Evolutionary conservation across 306 rosid species (phyloP), one percentile per base, ranked within the genome.

Genomic region (Gastrolobium bilobum): DNA sequence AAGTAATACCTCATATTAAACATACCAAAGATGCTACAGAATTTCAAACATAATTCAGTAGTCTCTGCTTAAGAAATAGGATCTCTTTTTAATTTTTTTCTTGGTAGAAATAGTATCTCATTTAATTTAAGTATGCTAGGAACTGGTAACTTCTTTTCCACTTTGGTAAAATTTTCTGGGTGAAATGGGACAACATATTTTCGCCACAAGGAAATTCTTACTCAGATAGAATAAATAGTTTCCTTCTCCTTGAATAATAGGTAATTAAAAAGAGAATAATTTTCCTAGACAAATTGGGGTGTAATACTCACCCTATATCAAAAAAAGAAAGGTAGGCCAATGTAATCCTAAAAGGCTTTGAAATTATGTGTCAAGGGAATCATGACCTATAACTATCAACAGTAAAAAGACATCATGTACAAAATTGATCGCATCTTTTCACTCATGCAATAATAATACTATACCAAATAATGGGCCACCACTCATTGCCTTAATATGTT

Each of bases 311-410:
- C 65, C 54, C 51, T 33, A 54, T 13, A 64, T 64, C 57, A 30
- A 42, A 76, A 63, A 76, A 30, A 63, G 48, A 59, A 70, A 42
- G 26, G 82, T 54, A 61, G 66, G 77, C 63, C 74, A 56, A 33
- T 2, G 30, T 38, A 62, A 48, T 62, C 80, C 58, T 72, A 13
- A 42, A 42, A 58, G 68, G 52, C 38, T 78, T 76, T 26, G 43
- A 40, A 26, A 62, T 38, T 15, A 11, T 37, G n/a, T 4, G 9
- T 70, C 43, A 54, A 64, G 42, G 42, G 65, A 76, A 72, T 37
- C 56, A 64, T 77, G 63, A 78, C 71, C 71, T 48, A 64, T 46
- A 79, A 79, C 70, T 31, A 40, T 53, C 30, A 73, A 79, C 46
- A 66, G 58, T 46, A 15, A 15, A 75, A 57, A 59, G 76, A 39